These are phyloP conservation scores for Pleochaeta shiraiana DNA, from an alignment of 2,329 filamentous ascomycete species.

Conservation along the genomic window DNA sequence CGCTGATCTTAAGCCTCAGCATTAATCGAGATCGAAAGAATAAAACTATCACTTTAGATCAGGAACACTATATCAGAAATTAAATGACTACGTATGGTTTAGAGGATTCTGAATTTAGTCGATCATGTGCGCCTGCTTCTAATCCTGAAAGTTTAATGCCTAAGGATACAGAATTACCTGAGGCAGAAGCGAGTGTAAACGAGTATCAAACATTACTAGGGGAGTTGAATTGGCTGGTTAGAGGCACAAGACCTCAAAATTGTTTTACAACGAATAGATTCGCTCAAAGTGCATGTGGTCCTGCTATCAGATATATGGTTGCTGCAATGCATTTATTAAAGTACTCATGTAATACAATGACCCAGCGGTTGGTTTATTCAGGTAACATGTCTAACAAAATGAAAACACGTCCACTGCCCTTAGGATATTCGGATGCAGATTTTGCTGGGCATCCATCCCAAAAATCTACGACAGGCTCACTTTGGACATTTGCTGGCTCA, in stretches of 20 bases:
- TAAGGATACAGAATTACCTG: not conserved
- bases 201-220: not conserved
- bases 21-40: not conserved
- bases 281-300: not conserved
- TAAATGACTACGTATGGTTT: not conserved
- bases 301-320: not conserved
- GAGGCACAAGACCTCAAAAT: constrained; percentile 2
- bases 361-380: not conserved
- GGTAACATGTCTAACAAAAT: not conserved
- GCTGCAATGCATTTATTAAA: not conserved
- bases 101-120: not conserved
- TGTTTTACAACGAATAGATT: constrained; percentile 1
- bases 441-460: not conserved
- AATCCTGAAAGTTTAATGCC: not conserved
- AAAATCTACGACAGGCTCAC: not conserved
- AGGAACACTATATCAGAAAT: constrained; percentile 1
- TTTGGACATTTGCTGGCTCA: constrained; percentile 1
- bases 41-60: not conserved
- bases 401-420: not conserved
- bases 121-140: not conserved
- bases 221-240: not conserved
- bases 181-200: not conserved
- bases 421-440: not conserved
- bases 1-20: not conserved
- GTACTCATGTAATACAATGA: not conserved